phyloP scores from a whole-genome alignment of 2,329 filamentous ascomycete species.

The Fusarium ambrosium region DNA sequence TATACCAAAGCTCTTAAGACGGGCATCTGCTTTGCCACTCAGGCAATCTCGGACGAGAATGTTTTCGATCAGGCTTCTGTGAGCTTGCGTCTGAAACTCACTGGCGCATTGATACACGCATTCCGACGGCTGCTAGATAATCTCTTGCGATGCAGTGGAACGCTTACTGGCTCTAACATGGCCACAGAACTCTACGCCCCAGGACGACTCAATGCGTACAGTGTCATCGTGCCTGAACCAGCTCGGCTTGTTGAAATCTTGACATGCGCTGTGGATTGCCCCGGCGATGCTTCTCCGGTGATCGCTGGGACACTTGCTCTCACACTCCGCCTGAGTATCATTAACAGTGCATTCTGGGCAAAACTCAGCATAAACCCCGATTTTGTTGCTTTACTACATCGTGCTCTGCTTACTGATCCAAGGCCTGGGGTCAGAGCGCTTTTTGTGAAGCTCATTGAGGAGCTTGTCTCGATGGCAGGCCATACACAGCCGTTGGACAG shows the following conservation, averaged over 20 bases:
- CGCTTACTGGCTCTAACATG: conserved; percentile 13
- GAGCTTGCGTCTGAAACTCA: conserved; percentile 46
- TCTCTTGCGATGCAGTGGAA: conserved; percentile 22
- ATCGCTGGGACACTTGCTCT: conserved; percentile 46
- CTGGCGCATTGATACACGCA: conserved; percentile 46
- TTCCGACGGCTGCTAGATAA: conserved; percentile 48
- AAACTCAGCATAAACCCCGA: conserved; percentile 37
- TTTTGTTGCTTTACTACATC: conserved; percentile 42
- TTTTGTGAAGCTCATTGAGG: conserved; percentile 53
- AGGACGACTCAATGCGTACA: conserved; percentile 16
- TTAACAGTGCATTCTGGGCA: conserved; percentile 48
- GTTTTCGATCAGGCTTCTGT: conserved; percentile 58
- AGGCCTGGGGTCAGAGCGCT: conserved; percentile 47
- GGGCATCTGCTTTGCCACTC: conserved; percentile 67
- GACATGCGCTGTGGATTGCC: conserved; percentile 37
- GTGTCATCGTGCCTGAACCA: conserved; percentile 35
- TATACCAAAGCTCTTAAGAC: conserved; percentile 56
- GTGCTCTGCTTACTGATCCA: conserved; percentile 48
- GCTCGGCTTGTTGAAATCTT: conserved; percentile 47
- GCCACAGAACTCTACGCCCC: conserved; percentile 31
- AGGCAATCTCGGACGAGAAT: conserved; percentile 70
- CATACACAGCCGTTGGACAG: conserved; percentile 5
- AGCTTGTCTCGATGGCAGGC: conserved; percentile 33
- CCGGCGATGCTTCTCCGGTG: conserved; percentile 44
- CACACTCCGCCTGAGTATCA: conserved; percentile 49